Evolutionary conservation across 306 rosid genomes (phyloP), one percentile per base, ranked within the genome.

Genomic region (Ormosia semicastrata): DNA sequence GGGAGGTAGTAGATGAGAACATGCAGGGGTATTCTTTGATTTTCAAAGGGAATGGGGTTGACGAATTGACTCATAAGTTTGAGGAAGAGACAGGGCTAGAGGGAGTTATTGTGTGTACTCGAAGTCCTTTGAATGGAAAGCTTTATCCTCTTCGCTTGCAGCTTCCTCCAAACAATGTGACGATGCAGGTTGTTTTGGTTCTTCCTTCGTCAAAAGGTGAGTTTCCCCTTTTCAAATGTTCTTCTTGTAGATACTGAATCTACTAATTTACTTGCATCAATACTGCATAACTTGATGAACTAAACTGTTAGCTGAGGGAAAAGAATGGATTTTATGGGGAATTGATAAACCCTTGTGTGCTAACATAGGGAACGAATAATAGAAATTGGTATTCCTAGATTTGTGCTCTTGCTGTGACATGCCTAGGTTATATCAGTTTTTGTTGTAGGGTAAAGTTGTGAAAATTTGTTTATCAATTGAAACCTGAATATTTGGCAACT

Each of bases 151-250:
- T 95, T 87, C 93, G 96, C 12, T 85, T 95, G 87, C 97, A 93
- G 89, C 97, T 95, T 76, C 99, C 99, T 86, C 99, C 99, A 2
- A 93, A 95, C 88, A 95, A 88, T 82, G 92, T 90, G 1, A 88
- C 85, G 2, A 92, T 95, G 96, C 96, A 90, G 34, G 92, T 95
- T 60, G 75, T 93, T 36, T 85, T 94, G 69, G 90, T 95, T 75
- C 89, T 88, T 30, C 72, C 89, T 1, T 74, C 85, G 1, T 92
- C 99, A 4, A 87, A 83, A 78, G 89, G 99, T 95, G 59, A 89
- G 86, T 85, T 72, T 57, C 14, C 11, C 40, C 64, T 39, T 66
- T 46, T 56, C 57, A 12, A 30, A 43, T 75, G 52, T n/a, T 33
- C 5, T 66, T 75, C 44, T 62, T 7, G 5, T 79, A 43, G 29